These are phyloP conservation scores for Umbelopsis sp. DNA, from an alignment of 371 early-diverging fungal species.

Conservation along the genomic window DNA sequence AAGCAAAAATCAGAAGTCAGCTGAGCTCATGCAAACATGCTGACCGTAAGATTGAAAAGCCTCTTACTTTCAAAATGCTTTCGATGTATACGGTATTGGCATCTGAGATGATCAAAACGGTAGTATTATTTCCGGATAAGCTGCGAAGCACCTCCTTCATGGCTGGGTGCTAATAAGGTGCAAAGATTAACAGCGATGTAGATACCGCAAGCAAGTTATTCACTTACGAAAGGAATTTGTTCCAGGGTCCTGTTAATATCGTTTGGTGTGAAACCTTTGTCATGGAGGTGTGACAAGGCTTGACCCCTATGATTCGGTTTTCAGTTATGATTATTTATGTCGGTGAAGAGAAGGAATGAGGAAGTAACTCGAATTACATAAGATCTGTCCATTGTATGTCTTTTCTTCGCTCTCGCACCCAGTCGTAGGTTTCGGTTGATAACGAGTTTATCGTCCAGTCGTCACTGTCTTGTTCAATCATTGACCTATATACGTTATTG, in stretches of 20 bases:
- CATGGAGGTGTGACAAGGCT: constrained; percentile 58
- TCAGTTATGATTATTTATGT: constrained; percentile 2
- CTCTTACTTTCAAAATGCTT: constrained; percentile 59
- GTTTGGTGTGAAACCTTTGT: constrained; percentile 47
- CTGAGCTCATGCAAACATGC: too few relatives aligned
- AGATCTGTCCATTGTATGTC: constrained; percentile 74
- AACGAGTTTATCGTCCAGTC: constrained; percentile 58
- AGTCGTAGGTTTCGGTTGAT: constrained; percentile 39
- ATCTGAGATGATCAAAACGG: constrained; percentile 71
- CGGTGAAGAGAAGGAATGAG: not conserved
- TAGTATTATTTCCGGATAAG: constrained; percentile 52
- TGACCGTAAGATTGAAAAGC: too few relatives aligned
- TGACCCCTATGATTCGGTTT: constrained; percentile 38
- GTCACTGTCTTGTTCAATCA: constrained; percentile 78
- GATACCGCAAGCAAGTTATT: constrained; percentile 13
- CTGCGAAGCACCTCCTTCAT: constrained; percentile 54
- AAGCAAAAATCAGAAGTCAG: not conserved
- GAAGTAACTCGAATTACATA: constrained; percentile 41
- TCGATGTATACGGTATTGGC: constrained; percentile 78
- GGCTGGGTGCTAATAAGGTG: constrained; percentile 45
- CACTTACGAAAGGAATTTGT: constrained; percentile 67
- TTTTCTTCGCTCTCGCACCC: constrained; percentile 21
- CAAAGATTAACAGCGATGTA: not conserved
- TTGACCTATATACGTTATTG: constrained; percentile 46
- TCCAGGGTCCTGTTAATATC: constrained; percentile 54